Base-by-base conservation (phyloP, 2,329 filamentous ascomycete genomes). In the Trichoderma afroharzianum region DNA sequence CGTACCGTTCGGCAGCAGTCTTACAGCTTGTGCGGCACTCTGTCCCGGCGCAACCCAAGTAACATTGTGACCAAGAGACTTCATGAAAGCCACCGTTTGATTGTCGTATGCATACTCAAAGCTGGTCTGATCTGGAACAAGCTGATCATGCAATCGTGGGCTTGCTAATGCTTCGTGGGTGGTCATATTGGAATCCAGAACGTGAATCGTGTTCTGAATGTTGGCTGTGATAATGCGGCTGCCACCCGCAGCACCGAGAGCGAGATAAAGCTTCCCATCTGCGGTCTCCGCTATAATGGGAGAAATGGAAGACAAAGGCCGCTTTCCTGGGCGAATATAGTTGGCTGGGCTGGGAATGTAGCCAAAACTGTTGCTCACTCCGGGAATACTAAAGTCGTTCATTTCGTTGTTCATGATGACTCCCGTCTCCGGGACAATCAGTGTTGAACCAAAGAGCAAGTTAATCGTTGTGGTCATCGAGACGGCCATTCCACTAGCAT, bases 381-480 rank as follows among this genome's bases (percentile, higher is more conserved):
- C 88, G 0, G 94, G 93, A 64, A 94, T 92, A 39, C 90, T 93
- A 81, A 97, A 97, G 79, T 95, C 93, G 82, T 88, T 85, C 83
- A 86, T 86, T 76, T 88, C 85, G 72, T 87, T 81, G 77, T 88
- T 89, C 82, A 95, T 90, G 67, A 95, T 91, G 57, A 96, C 84
- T 3, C 93, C 93, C 0, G 93, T 96, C 77, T 96, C 93, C 0
- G 93, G 93, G 0, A 96, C 88, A 76, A 96, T 88, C 58, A 97
- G 76, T 3, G 87, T 86, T 9, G 90, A 93, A 12, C 94, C 94
- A 75, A 97, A 97, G 2, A 93, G 84, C 8, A 94, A 84, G 79
- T 97, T 97, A 73, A 97, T 84, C 0, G 94, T 97, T 0, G 93
- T 94, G 0, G 94, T 97, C 2, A 94, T 83, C 0, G 92, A 92